Evolutionary conservation across 768 basidiomycete species (phyloP).

Genomic region (Boletus fagicola): DNA sequence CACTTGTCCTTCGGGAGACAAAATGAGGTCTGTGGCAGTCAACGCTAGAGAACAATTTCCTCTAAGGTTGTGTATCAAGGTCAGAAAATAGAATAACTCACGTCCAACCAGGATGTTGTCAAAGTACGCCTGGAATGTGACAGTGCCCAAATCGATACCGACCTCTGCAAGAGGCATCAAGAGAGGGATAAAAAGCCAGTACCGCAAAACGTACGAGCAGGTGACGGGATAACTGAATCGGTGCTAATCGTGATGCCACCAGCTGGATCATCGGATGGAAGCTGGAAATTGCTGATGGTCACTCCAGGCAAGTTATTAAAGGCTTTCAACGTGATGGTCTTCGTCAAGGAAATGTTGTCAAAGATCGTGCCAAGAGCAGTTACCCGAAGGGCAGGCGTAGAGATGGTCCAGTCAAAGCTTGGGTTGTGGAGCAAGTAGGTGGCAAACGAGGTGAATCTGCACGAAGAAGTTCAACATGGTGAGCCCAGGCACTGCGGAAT

Average conservation of each 20-base stretch:
- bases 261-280: constrained; percentile 64
- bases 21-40: constrained; percentile 45
- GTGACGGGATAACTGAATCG: constrained; percentile 62
- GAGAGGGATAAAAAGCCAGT: not conserved
- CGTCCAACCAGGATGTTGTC: constrained; percentile 57
- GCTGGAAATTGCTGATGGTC: constrained; percentile 66
- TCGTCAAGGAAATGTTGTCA: constrained; percentile 59
- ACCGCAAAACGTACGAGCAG: constrained; percentile 50
- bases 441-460: constrained; percentile 63
- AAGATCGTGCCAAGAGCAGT: constrained; percentile 69
- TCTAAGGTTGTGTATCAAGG: not conserved
- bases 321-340: constrained; percentile 61
- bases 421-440: constrained; percentile 62
- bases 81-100: constrained; percentile 34
- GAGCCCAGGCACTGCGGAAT: not conserved
- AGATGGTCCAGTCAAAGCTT: constrained; percentile 68
- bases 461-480: not conserved
- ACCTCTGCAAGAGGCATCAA: constrained; percentile 45
- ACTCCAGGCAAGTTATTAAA: constrained; percentile 72
- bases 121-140: constrained; percentile 62
- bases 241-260: constrained; percentile 73
- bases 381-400: constrained; percentile 59
- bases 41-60: constrained; percentile 42
- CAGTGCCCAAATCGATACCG: constrained; percentile 66
- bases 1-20: constrained; percentile 49